Conservation (phyloP, 2,329 filamentous ascomycete genomes). For the Daldinia sp. region DNA sequence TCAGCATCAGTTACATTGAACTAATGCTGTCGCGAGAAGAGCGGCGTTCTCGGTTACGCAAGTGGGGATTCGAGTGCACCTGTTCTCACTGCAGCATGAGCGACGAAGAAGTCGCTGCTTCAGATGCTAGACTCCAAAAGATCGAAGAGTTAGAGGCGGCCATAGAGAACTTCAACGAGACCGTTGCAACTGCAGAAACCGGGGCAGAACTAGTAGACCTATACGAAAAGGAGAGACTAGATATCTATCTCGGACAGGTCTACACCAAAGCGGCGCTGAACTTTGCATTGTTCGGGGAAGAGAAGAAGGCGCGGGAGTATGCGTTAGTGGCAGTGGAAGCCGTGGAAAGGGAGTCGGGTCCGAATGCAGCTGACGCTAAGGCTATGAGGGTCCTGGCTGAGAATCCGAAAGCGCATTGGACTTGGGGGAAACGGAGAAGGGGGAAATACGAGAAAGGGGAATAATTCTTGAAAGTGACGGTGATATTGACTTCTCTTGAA, state of each 20-base stretch:
- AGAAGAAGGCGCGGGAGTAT: constrained; percentile 50
- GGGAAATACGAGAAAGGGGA: background rate
- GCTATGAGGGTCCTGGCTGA: constrained; percentile 52
- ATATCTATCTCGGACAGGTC: constrained; percentile 52
- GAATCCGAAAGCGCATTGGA: constrained; percentile 52
- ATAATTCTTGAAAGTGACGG: background rate
- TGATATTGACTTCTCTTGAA: too few species aligned
- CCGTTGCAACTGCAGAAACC: constrained; percentile 64
- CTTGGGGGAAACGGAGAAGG: constrained; percentile 47
- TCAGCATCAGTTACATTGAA: constrained; percentile 56
- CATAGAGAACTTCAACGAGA: constrained; percentile 70
- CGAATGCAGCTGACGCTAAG: constrained; percentile 45
- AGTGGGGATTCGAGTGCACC: constrained; percentile 55
- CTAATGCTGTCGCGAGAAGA: constrained; percentile 44
- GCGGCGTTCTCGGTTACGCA: constrained; percentile 50
- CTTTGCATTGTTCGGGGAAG: constrained; percentile 54
- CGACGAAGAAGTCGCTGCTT: constrained; percentile 41
- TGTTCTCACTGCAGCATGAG: constrained; percentile 51
- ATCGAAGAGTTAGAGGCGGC: constrained; percentile 73
- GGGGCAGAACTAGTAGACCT: constrained; percentile 57
- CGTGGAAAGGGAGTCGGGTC: constrained; percentile 51
- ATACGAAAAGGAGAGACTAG: constrained; percentile 52
- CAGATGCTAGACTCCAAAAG: constrained; percentile 76
- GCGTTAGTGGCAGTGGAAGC: constrained; percentile 52
- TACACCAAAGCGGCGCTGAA: constrained; percentile 57